Percentiles rank a stretch among this genome's conserved stretches.
phyloP scores from a whole-genome alignment of 257 asterid genomes.

The Penstemon eatonii region DNA sequence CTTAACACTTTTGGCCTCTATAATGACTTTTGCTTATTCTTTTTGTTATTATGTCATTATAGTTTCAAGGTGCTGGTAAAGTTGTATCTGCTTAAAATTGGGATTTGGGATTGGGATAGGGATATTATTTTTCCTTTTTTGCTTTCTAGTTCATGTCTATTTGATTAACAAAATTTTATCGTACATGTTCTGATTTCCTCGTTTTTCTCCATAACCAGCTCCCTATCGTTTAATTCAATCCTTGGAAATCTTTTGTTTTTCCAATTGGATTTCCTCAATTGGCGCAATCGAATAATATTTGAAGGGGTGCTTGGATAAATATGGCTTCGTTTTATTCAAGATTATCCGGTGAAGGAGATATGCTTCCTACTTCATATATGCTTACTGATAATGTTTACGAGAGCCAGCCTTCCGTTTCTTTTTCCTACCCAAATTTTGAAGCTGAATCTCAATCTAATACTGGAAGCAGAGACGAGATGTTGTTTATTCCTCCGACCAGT shows the following conservation, averaged over 20 bases:
- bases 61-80: no score
- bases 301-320: constrained; percentile 13
- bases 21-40: no score
- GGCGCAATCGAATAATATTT: no score
- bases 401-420: no score
- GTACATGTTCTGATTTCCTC: not conserved
- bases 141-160: not conserved
- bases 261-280: not conserved
- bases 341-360: constrained; percentile 48
- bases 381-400: constrained; percentile 38
- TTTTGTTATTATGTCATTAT: no score
- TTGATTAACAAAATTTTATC: no score
- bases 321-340: constrained; percentile 61
- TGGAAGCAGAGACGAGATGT: constrained; percentile 43
- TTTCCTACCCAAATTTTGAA: no score
- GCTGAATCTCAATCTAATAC: no score
- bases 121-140: no score
- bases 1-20: no score
- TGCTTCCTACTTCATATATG: constrained; percentile 39
- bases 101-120: no score
- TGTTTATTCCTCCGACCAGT: constrained; percentile 26
- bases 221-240: constrained; percentile 1
- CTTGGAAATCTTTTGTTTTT: constrained; percentile 21
- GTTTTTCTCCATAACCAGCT: constrained; percentile 15
- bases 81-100: no score